Conservation (phyloP, 2,329 filamentous ascomycete genomes). For the Aspergillus piperis region DNA sequence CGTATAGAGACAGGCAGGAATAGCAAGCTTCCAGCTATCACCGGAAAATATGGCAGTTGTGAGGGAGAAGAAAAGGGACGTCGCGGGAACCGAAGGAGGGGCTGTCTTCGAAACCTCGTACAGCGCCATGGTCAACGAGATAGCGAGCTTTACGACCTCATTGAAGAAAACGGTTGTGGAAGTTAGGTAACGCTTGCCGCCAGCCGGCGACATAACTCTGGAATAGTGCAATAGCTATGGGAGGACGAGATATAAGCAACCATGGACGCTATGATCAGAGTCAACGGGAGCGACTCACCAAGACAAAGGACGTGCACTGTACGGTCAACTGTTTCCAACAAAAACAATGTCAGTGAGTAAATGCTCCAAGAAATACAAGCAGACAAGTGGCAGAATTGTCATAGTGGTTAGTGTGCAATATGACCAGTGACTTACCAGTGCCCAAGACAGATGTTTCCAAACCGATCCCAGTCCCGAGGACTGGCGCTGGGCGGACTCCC, state of each 20-base stretch:
- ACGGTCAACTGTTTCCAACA: slow-evolving; percentile 39
- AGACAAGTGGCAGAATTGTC: background rate
- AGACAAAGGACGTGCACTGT: slow-evolving; percentile 47
- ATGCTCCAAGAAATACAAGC: slow-evolving; percentile 1
- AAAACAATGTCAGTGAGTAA: slow-evolving; percentile 12
- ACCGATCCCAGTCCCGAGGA: slow-evolving; percentile 36
- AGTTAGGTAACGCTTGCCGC: slow-evolving; percentile 85
- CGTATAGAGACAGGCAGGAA: slow-evolving; percentile 86
- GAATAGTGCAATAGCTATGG: slow-evolving; percentile 88
- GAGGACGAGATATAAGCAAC: background rate
- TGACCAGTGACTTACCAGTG: slow-evolving; percentile 37
- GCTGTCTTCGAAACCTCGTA: slow-evolving; percentile 80
- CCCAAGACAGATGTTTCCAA: slow-evolving; percentile 39
- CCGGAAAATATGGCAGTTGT: slow-evolving; percentile 79
- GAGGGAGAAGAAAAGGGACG: slow-evolving; percentile 77
- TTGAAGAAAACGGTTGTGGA: slow-evolving; percentile 94
- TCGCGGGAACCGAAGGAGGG: slow-evolving; percentile 76
- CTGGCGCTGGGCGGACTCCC: slow-evolving; percentile 34
- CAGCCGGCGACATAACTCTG: slow-evolving; percentile 80
- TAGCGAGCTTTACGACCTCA: slow-evolving; percentile 84
- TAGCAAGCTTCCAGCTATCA: slow-evolving; percentile 91
- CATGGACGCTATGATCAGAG: background rate
- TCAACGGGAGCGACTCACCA: slow-evolving; percentile 36
- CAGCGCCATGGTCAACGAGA: slow-evolving; percentile 82
- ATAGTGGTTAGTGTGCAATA: background rate